phyloP scores from a whole-genome alignment of 148 eudicot genomes.

The Camellia japonica region DNA sequence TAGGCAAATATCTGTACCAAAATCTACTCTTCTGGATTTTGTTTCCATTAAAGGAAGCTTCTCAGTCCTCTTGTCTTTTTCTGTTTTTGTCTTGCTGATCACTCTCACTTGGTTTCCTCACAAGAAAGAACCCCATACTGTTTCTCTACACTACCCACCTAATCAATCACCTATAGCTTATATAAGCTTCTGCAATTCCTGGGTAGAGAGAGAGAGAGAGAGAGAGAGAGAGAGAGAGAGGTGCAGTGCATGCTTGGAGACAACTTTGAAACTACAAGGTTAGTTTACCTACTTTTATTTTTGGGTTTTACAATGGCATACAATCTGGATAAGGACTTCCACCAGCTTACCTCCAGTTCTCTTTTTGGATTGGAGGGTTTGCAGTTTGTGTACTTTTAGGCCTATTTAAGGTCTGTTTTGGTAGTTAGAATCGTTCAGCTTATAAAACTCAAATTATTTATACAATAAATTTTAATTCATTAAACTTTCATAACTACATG shows the following conservation, averaged over 20 bases:
- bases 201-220: background rate
- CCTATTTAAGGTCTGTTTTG: too few species aligned
- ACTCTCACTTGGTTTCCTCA: background rate
- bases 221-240: background rate
- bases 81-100: background rate
- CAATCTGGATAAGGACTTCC: background rate
- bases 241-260: background rate
- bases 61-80: background rate
- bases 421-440: too few species aligned
- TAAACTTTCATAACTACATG: too few species aligned
- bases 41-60: background rate
- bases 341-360: too few species aligned
- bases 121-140: background rate
- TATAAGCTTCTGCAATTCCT: too few species aligned
- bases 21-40: background rate
- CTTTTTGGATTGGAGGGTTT: too few species aligned
- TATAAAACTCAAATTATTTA: too few species aligned
- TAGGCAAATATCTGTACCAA: constrained; percentile 10
- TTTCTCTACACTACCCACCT: background rate
- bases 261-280: background rate
- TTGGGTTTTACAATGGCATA: background rate
- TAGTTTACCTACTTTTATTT: background rate
- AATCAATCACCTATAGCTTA: too few species aligned
- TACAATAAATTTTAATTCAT: too few species aligned
- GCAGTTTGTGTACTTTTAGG: too few species aligned